Base-by-base conservation (phyloP, 176 grass and related monocot genomes). In the Oryza glaberrima region DNA sequence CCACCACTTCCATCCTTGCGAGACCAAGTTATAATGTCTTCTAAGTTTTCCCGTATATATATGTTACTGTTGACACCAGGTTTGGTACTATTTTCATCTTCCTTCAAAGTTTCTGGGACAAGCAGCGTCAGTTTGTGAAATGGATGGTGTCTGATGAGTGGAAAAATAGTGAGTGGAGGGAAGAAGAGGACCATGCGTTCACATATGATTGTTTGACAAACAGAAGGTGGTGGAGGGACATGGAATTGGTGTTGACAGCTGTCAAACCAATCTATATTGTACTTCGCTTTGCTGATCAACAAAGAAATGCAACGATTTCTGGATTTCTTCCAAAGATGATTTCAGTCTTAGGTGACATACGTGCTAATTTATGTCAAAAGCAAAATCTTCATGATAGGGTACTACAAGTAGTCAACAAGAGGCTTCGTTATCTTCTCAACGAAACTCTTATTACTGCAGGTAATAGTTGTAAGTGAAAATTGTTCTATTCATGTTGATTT, bases 41-140 rank as follows among this genome's bases (percentile, higher is more conserved):
- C 26, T 26, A 26, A 26, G 26, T 26, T 26, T 26, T 26, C 26
- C 26, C 26, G 26, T 26, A 26, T 26, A 26, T 26, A 26, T 26
- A 26, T 26, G 26, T 26, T 26, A 26, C 26, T 1, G 26, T 26
- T 26, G 26, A 26, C 20, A 73, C 44, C 25, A 73, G 71, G 13
- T 73, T 73, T 73, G 71, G 71, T 11, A 73, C 12, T 3, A 22
- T 73, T 48, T 73, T 73, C 12, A 15, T 73, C 4, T 73, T 48
- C 6, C 13, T 73, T 7, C 12, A 73, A 2, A 69, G 67, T 69
- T 69, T 73, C 26, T 73, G 44, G 71, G 38, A 49, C 2, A 73
- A 28, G 5, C 4, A 15, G 6, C 43, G 47, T 15, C 26, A 28
- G 1, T 73, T 73, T 2, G 49, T 49, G 71, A 5, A 11, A 73